phyloP scores from a whole-genome alignment of 23 red algal species.

The Gracilariopsis chorda region DNA sequence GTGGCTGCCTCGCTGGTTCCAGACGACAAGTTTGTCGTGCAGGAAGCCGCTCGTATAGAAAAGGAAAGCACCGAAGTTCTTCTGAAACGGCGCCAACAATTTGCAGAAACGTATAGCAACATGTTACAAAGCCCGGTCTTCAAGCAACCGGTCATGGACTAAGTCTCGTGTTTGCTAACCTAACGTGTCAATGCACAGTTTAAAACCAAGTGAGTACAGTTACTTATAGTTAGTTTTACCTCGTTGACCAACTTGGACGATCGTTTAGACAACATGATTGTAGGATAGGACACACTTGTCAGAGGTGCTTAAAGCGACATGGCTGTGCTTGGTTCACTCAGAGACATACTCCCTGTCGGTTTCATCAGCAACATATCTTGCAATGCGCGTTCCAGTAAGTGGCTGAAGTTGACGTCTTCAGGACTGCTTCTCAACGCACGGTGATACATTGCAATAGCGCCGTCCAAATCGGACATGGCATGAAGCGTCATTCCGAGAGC shows the following conservation, averaged over 20 bases:
- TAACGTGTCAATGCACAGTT: neutral
- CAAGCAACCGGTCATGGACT: slow-evolving; percentile 12
- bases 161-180: neutral
- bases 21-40: neutral
- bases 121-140: slow-evolving; percentile 21
- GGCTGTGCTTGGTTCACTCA: neutral
- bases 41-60: neutral
- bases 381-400: slow-evolving; percentile 48
- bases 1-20: slow-evolving; percentile 2
- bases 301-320: neutral
- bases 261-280: neutral
- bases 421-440: slow-evolving; percentile 47
- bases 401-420: slow-evolving; percentile 38
- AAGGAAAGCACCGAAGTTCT: neutral
- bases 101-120: slow-evolving; percentile 44
- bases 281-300: neutral
- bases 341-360: neutral
- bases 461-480: slow-evolving; percentile 32
- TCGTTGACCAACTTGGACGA: neutral
- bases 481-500: slow-evolving; percentile 69
- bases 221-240: neutral
- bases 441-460: slow-evolving; percentile 60
- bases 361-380: slow-evolving; percentile 44
- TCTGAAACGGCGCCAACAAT: slow-evolving; percentile 12
- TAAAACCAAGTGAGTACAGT: neutral